phyloP scores from a whole-genome alignment of 345 rosid genomes.

The Lepidium africanum region DNA sequence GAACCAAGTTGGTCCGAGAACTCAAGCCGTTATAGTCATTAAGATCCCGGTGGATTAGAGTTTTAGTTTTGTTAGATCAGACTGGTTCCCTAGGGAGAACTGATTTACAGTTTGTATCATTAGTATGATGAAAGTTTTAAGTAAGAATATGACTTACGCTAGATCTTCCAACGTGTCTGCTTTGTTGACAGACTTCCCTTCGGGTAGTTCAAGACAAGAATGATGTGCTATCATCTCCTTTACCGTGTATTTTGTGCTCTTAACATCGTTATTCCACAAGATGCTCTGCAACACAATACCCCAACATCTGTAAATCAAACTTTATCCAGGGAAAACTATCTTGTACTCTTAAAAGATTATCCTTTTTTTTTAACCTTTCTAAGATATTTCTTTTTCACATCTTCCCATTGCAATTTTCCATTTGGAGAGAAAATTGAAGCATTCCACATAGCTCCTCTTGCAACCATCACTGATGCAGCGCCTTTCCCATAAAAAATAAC shows the following conservation, averaged over 20 bases:
- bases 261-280: constrained; percentile 79
- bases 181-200: constrained; percentile 72
- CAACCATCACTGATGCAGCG: constrained; percentile 86
- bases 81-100: not conserved
- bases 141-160: constrained; percentile 45
- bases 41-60: not conserved
- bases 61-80: not conserved
- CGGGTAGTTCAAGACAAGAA: constrained; percentile 72
- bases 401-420: constrained; percentile 68
- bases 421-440: constrained; percentile 78
- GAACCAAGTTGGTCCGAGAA: not conserved
- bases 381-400: constrained; percentile 56
- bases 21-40: not conserved
- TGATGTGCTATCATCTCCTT: constrained; percentile 77
- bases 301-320: not conserved
- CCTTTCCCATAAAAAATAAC: constrained; percentile 32
- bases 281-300: constrained; percentile 54
- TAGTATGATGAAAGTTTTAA: not conserved
- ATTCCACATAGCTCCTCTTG: constrained; percentile 97
- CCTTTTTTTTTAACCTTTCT: constrained; percentile 46
- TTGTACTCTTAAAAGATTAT: not conserved
- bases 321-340: not conserved
- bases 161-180: constrained; percentile 69
- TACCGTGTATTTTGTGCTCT: constrained; percentile 79
- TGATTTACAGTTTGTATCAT: not conserved